phyloP scores from a whole-genome alignment of 2,329 filamentous ascomycete species.

The Verticillium zaregamsianum region DNA sequence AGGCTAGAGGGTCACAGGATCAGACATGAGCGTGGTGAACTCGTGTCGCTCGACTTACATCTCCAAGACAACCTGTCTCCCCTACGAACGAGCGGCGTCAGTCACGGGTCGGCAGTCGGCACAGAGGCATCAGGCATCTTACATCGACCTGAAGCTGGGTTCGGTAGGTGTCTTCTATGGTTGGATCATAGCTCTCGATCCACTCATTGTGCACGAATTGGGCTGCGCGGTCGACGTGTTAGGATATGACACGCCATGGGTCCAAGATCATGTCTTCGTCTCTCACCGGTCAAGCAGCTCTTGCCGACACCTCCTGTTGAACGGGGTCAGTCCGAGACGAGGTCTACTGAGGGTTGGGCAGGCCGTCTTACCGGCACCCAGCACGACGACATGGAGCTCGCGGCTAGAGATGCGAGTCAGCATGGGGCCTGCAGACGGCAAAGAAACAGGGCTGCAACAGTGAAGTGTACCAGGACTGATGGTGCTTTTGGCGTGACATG shows the following conservation, averaged over 20 bases:
- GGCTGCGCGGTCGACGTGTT: slow-evolving; percentile 42
- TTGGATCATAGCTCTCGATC: slow-evolving; percentile 84
- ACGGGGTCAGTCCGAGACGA: background rate
- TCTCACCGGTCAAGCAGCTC: slow-evolving; percentile 82
- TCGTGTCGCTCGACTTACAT: slow-evolving; percentile 54
- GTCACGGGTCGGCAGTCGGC: slow-evolving; percentile 1
- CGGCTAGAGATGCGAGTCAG: slow-evolving; percentile 42
- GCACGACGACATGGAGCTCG: slow-evolving; percentile 78
- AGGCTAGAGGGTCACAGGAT: slow-evolving; percentile 47
- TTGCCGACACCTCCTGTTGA: slow-evolving; percentile 72
- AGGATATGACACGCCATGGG: slow-evolving; percentile 6
- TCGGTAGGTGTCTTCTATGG: slow-evolving; percentile 73
- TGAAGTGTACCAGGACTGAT: slow-evolving; percentile 13
- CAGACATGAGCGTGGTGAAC: background rate
- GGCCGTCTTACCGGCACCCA: slow-evolving; percentile 64
- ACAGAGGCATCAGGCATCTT: slow-evolving; percentile 28
- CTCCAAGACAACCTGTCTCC: slow-evolving; percentile 82
- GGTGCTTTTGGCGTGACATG: slow-evolving; percentile 14
- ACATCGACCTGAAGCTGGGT: slow-evolving; percentile 80
- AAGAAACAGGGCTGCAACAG: background rate
- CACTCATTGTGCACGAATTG: slow-evolving; percentile 94
- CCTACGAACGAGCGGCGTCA: slow-evolving; percentile 41
- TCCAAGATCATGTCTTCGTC: slow-evolving; percentile 1
- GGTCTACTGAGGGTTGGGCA: background rate
- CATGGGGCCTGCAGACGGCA: background rate